phyloP scores from a whole-genome alignment of 164 flowering plant genomes.

The Magnolia sinica region DNA sequence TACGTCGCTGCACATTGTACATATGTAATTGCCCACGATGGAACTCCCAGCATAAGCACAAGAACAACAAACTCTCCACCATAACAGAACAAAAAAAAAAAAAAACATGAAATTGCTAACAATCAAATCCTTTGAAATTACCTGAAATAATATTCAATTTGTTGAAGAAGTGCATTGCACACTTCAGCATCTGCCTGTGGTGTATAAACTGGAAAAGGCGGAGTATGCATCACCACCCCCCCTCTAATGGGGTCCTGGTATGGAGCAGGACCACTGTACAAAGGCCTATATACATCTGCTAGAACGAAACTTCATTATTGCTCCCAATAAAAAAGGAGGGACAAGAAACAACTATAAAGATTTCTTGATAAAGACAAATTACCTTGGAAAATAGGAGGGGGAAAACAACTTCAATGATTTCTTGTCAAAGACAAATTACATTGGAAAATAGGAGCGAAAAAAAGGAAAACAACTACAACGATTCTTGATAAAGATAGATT shows the following conservation, averaged over 20 bases:
- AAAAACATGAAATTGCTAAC: not conserved
- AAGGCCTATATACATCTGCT: not conserved
- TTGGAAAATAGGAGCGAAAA: not conserved
- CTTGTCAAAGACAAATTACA: not conserved
- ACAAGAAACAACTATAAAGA: not conserved
- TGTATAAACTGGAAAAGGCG: not conserved
- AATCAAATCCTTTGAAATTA: not conserved
- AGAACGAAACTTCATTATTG: not conserved
- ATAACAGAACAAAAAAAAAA: not conserved
- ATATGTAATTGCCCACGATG: not conserved
- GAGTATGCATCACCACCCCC: not conserved
- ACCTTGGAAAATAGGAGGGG: not conserved
- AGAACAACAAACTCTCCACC: not conserved
- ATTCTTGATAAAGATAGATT: too few relatives aligned
- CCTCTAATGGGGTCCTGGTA: not conserved
- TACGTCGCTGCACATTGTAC: not conserved
- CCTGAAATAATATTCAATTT: slow-evolving; percentile 5
- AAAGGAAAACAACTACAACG: too few relatives aligned
- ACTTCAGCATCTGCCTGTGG: not conserved
- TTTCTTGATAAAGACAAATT: not conserved
- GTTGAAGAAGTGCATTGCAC: not conserved
- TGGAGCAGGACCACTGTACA: not conserved
- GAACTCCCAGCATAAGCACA: not conserved
- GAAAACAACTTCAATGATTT: not conserved
- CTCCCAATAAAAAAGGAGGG: not conserved